These are phyloP conservation scores for Talaromyces liani DNA, from an alignment of 495 filamentous ascomycete genomes.

Conservation along the genomic window DNA sequence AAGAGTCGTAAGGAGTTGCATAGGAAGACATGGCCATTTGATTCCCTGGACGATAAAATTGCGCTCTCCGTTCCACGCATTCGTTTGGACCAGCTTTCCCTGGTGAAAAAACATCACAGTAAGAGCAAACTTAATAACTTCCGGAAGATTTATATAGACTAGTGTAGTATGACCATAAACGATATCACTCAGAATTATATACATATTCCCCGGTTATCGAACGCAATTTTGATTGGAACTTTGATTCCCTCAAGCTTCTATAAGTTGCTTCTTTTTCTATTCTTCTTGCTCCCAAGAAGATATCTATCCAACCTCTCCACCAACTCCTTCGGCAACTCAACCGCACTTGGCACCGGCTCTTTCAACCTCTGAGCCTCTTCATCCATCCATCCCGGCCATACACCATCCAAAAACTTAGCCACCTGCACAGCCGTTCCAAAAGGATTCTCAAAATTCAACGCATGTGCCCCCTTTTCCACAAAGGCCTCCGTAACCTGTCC, in stretches of 20 bases:
- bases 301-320: constrained; percentile 5
- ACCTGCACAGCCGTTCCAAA: constrained; percentile 2
- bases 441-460: constrained; percentile 10
- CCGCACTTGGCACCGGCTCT: not conserved
- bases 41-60: not conserved
- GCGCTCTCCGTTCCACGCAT: not conserved
- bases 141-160: not conserved
- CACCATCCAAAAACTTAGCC: constrained; percentile 2
- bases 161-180: not conserved
- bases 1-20: not conserved
- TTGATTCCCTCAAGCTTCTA: not conserved
- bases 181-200: not conserved
- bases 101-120: not conserved
- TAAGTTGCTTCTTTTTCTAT: not conserved
- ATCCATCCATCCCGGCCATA: constrained; percentile 2
- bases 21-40: not conserved
- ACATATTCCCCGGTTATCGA: not conserved
- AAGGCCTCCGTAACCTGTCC: constrained; percentile 7
- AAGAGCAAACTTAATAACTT: not conserved
- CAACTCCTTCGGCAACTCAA: not conserved
- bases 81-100: not conserved
- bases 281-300: not conserved
- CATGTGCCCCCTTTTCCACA: constrained; percentile 8
- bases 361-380: not conserved
- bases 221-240: too few species aligned